Conservation (phyloP, 225 moss, liverwort and hornwort genomes). For the Pseudoscleropodium purum region DNA sequence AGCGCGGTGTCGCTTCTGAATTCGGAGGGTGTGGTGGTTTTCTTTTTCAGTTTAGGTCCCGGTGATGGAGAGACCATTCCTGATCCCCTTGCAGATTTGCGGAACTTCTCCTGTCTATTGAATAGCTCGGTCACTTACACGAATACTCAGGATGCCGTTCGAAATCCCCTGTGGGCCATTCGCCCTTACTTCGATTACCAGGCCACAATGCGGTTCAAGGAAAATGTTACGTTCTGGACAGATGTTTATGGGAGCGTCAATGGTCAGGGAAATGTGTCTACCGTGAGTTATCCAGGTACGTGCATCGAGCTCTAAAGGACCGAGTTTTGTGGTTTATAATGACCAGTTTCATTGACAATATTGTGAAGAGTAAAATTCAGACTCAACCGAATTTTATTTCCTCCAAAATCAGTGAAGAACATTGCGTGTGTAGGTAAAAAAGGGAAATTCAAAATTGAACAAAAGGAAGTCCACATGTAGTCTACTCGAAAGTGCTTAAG, state of each 20-base stretch:
- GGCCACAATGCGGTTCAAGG: slow-evolving; percentile 22
- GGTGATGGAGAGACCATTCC: slow-evolving; percentile 7
- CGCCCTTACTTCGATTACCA: slow-evolving; percentile 48
- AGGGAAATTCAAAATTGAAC: background rate
- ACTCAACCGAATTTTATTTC: background rate
- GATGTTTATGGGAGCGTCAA: slow-evolving; percentile 3
- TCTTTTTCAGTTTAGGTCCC: slow-evolving; percentile 38
- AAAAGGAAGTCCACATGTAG: no score
- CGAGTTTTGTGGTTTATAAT: background rate
- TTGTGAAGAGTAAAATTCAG: background rate
- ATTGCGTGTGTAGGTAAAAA: background rate
- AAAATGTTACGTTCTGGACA: slow-evolving; percentile 39
- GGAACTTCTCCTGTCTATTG: slow-evolving; percentile 23
- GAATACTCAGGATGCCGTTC: slow-evolving; percentile 14
- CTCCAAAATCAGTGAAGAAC: background rate
- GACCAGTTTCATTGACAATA: background rate
- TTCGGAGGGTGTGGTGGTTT: slow-evolving; percentile 23
- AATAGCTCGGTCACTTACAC: slow-evolving; percentile 29
- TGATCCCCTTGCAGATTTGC: slow-evolving; percentile 16
- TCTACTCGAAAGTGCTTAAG: background rate
- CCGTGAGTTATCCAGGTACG: slow-evolving; percentile 39
- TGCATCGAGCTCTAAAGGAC: background rate
- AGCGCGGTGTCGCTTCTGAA: slow-evolving; percentile 9
- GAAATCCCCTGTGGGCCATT: slow-evolving; percentile 43
- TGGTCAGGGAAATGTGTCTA: slow-evolving; percentile 20